These are phyloP conservation scores for Immersiella caudata DNA, from an alignment of 495 filamentous ascomycete genomes.

Conservation along the genomic window DNA sequence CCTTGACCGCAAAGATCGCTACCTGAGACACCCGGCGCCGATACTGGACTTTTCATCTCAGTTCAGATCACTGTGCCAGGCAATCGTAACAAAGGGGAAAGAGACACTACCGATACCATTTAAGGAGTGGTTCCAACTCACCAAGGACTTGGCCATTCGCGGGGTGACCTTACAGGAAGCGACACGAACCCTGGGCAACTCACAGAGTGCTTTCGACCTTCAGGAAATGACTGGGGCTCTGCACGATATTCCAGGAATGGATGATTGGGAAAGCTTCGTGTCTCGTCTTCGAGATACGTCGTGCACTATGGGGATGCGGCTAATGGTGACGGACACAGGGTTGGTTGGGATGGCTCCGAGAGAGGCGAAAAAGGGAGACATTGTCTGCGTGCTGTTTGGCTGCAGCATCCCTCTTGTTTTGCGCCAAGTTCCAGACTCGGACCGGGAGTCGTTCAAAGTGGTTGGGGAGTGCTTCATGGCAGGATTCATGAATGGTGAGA, in stretches of 20 bases:
- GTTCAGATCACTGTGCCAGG: neutral
- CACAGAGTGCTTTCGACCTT: neutral
- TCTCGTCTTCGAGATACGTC: slow-evolving; percentile 6
- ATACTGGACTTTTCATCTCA: neutral
- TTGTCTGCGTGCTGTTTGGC: slow-evolving; percentile 45
- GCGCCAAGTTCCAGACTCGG: slow-evolving; percentile 17
- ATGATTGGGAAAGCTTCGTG: slow-evolving; percentile 2
- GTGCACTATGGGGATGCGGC: slow-evolving; percentile 5
- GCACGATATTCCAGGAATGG: neutral
- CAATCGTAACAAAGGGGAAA: too few relatives aligned
- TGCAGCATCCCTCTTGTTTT: slow-evolving; percentile 48
- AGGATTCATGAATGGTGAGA: slow-evolving; percentile 10
- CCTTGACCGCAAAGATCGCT: slow-evolving; percentile 15
- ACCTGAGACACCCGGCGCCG: slow-evolving; percentile 8
- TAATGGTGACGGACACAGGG: slow-evolving; percentile 16
- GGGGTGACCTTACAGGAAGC: slow-evolving; percentile 7
- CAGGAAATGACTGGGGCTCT: neutral
- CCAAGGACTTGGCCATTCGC: slow-evolving; percentile 14
- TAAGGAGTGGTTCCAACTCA: slow-evolving; percentile 9
- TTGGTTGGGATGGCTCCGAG: slow-evolving; percentile 21
- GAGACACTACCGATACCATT: neutral
- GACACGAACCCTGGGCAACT: neutral
- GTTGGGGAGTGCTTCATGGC: slow-evolving; percentile 17
- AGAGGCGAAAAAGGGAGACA: slow-evolving; percentile 28
- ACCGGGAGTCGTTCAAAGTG: neutral